Percentiles rank a stretch among this genome's conserved stretches.
Conservation (phyloP, 306 rosid species). For the Casuarina equisetifolia region DNA sequence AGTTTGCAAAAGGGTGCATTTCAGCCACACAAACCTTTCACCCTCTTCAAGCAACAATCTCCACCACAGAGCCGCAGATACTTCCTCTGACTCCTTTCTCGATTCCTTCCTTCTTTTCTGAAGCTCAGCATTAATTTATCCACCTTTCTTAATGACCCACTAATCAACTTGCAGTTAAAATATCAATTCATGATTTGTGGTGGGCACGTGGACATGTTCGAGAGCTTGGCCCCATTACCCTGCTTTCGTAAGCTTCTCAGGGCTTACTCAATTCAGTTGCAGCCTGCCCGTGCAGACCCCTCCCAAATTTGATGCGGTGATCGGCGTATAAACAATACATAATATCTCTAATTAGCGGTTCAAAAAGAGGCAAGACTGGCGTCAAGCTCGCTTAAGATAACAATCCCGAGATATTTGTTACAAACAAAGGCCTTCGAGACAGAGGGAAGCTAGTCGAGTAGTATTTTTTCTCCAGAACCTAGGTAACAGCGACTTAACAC, state of each 20-base stretch:
- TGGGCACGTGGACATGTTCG: slow-evolving; percentile 54
- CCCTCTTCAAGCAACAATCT: slow-evolving; percentile 26
- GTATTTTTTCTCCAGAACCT: neutral
- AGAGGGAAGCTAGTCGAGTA: neutral
- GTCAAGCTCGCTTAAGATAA: neutral
- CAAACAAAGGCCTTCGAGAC: neutral
- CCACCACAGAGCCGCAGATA: slow-evolving; percentile 25
- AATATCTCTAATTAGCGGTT: neutral
- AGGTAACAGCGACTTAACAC: neutral
- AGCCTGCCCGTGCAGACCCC: slow-evolving; percentile 13
- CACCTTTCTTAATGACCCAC: slow-evolving; percentile 22
- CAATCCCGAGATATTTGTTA: neutral
- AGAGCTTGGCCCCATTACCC: slow-evolving; percentile 31
- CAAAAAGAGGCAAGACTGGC: neutral
- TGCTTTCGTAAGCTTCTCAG: slow-evolving; percentile 6
- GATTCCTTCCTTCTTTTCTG: slow-evolving; percentile 25
- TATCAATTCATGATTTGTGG: slow-evolving; percentile 28
- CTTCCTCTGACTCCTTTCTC: slow-evolving; percentile 1
- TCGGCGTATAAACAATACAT: neutral
- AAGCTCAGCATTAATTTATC: neutral
- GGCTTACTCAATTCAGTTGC: slow-evolving; percentile 10
- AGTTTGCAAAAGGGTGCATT: slow-evolving; percentile 20
- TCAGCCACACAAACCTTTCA: slow-evolving; percentile 33
- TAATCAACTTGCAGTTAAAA: slow-evolving; percentile 33
- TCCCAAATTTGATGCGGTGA: neutral